Base-by-base conservation (phyloP, 352 stramenopile genomes). In the Elongisporangium senticosum region DNA sequence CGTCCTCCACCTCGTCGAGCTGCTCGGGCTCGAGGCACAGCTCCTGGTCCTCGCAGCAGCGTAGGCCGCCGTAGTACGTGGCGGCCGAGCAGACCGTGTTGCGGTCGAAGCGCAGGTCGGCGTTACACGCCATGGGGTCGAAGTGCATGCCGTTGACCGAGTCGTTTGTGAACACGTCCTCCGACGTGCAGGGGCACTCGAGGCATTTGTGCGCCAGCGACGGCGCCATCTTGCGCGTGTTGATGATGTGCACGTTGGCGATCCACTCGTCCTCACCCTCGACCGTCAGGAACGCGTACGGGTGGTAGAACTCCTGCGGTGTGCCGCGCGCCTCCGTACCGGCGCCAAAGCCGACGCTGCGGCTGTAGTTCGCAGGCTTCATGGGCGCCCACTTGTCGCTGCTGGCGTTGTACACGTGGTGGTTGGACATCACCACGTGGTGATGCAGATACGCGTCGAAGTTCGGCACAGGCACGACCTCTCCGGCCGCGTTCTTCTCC, bases 371-470 rank as follows among this genome's bases (percentile, higher is more conserved):
- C n/a, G 69, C 67, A 17, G 77, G 79, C 55, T 91, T 91, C 79
- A 90, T 91, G n/a, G 81, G 79, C 6, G 79, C 67, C 70, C 72
- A 81, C 43, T 74, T 74, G 55, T 60, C 71, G 43, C 74, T 65
- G 55, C 77, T 69, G 39, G 74, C 60, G 22, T 67, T 70, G 65
- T 92, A 89, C 22, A 75, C 65, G 52, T 86, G 70, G 67, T 90
- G 80, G 43, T 79, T 80, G 8, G 79, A 90, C 20, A 79, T 79
- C 26, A 90, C 81, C 7, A 93, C 83, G 68, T 93, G 82, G 68
- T 93, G 83, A 65, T 93, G 83, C 55, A 93, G 61, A 60, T 93
- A 93, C 19, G 83, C 83, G 51, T 93, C 83, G 61, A 72, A 93
- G 10, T 67, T 82, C 8, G 77, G 65, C 39, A 87, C 76, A 8